These are phyloP conservation scores for Graphiopsis chlorocephala DNA, from an alignment of 2,329 filamentous ascomycete genomes.

Conservation along the genomic window DNA sequence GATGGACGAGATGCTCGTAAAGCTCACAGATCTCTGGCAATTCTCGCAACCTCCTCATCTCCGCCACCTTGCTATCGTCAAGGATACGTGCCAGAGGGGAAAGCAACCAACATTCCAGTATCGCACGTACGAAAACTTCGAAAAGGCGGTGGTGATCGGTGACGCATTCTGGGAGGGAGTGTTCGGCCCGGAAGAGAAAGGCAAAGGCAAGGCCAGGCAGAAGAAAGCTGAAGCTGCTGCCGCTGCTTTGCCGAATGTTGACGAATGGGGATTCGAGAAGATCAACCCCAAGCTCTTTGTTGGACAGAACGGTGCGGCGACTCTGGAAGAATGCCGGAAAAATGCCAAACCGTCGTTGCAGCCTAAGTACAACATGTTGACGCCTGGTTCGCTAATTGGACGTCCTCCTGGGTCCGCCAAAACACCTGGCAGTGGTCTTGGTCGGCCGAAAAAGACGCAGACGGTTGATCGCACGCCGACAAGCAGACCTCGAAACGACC, in stretches of 20 bases:
- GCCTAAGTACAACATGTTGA: neutral
- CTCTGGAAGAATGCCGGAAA: conserved; percentile 39
- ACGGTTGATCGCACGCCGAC: neutral
- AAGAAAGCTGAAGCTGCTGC: conserved; percentile 12
- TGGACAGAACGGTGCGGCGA: conserved; percentile 42
- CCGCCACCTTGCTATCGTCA: conserved; percentile 55
- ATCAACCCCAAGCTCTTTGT: conserved; percentile 35
- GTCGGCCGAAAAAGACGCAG: neutral
- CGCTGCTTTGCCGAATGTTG: conserved; percentile 31
- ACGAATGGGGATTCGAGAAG: conserved; percentile 49
- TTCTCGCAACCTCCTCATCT: conserved; percentile 58
- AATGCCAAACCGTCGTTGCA: conserved; percentile 10
- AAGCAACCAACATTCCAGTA: conserved; percentile 53
- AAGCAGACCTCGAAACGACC: neutral
- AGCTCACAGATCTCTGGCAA: conserved; percentile 56
- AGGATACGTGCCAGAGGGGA: conserved; percentile 51
- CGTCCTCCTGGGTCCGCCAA: neutral
- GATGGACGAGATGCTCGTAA: conserved; percentile 51
- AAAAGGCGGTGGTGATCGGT: conserved; percentile 51
- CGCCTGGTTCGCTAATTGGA: neutral
- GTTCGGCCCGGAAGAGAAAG: conserved; percentile 31
- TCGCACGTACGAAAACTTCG: conserved; percentile 53
- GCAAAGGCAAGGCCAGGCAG: conserved; percentile 21
- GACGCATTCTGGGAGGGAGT: conserved; percentile 56
- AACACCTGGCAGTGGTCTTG: neutral